Conservation (phyloP, 2,329 filamentous ascomycete species). For the Penicillium sp. region DNA sequence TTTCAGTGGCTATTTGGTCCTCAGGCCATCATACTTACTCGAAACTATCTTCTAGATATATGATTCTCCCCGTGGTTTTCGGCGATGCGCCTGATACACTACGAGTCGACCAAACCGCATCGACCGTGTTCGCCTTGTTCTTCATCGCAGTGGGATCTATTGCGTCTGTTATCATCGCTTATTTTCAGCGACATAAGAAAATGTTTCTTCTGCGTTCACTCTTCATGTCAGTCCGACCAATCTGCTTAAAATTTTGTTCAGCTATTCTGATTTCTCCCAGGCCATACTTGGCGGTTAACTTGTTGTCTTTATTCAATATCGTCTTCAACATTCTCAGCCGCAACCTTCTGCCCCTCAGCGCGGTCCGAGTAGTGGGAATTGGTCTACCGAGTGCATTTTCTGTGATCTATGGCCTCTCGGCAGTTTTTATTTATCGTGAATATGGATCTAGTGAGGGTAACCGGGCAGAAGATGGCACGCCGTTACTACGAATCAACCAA, state of each 20-base stretch:
- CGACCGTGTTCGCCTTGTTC: constrained; percentile 30
- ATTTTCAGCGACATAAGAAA: constrained; percentile 28
- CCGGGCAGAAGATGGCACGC: constrained; percentile 13
- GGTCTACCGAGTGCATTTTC: constrained; percentile 33
- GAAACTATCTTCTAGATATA: constrained; percentile 24
- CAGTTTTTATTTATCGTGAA: constrained; percentile 31
- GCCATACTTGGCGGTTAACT: constrained; percentile 24
- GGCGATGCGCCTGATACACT: constrained; percentile 21
- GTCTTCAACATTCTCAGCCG: constrained; percentile 38
- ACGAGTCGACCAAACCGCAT: constrained; percentile 27
- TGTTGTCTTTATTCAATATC: constrained; percentile 39
- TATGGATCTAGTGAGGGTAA: constrained; percentile 11
- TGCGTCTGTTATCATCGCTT: constrained; percentile 30
- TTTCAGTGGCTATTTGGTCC: neutral
- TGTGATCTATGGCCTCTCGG: constrained; percentile 31
- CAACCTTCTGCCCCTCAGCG: constrained; percentile 30
- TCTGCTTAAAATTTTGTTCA: neutral
- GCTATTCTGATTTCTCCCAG: constrained; percentile 28
- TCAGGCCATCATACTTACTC: neutral
- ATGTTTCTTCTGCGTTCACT: constrained; percentile 34
- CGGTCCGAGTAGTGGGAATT: constrained; percentile 31
- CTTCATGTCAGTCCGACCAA: constrained; percentile 33
- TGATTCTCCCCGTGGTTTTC: constrained; percentile 37
- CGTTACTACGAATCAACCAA: constrained; percentile 31
- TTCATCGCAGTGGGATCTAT: constrained; percentile 33